Evolutionary conservation across 139 green algal species (phyloP).

Genomic region (Asterochloris sp.): DNA sequence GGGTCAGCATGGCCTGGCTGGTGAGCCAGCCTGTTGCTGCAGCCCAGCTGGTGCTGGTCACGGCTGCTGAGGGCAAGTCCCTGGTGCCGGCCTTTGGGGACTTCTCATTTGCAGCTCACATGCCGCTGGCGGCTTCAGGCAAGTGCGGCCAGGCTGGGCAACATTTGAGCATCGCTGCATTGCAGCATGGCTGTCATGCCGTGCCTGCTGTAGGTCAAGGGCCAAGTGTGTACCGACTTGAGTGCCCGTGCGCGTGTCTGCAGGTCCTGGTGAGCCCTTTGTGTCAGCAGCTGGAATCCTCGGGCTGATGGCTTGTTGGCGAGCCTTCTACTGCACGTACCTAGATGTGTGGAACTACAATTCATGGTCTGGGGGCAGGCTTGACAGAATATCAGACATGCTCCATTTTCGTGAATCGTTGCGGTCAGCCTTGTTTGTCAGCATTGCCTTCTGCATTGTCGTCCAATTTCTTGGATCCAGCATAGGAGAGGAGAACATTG

Average conservation of each 20-base stretch:
- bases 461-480: constrained; percentile 17
- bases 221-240: neutral
- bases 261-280: constrained; percentile 59
- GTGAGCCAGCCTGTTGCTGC: constrained; percentile 61
- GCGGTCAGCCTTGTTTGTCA: constrained; percentile 29
- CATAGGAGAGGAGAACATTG: constrained; percentile 27
- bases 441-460: constrained; percentile 29
- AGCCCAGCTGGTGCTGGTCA: constrained; percentile 70
- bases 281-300: constrained; percentile 59
- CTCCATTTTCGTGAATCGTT: constrained; percentile 35
- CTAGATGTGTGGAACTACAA: constrained; percentile 54
- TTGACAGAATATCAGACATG: constrained; percentile 28
- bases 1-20: constrained; percentile 41
- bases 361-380: constrained; percentile 12
- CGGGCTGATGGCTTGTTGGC: constrained; percentile 67
- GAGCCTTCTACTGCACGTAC: constrained; percentile 59
- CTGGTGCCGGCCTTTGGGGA: constrained; percentile 39
- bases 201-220: neutral
- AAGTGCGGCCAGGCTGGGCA: neutral
- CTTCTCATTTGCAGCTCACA: constrained; percentile 32
- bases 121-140: constrained; percentile 65
- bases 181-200: too few species aligned
- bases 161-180: neutral
- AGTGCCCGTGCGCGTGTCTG: neutral
- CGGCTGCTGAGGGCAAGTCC: constrained; percentile 50